Base-by-base conservation (phyloP, 805 yeast species). In the Cyberlindnera americana region DNA sequence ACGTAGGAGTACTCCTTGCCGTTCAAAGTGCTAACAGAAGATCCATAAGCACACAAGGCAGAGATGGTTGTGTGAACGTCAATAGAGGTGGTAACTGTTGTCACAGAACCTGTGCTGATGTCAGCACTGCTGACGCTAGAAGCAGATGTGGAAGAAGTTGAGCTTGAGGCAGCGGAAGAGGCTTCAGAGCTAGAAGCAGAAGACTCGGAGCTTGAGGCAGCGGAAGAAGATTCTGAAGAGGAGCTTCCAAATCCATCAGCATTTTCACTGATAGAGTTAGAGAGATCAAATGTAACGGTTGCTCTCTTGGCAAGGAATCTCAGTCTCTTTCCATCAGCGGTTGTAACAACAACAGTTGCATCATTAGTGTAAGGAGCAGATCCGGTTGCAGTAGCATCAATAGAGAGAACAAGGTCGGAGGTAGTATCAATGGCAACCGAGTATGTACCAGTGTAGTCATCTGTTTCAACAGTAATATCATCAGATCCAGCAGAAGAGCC, bases 301-400 rank as follows among this genome's bases (percentile, higher is more conserved):
- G 42, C 40, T 40, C 48, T 40, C 34, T 38, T 41, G 7, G 38
- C 16, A 11, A 38, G 18, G 21, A 35, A 33, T 29, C 40, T 43
- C n/a, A 21, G 3, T 10, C 19, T 33, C 27, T 19, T 25, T 8
- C 37, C 40, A 28, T 30, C 40, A 18, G 22, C 24, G 7, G 37
- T 19, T 3, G 28, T 22, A 12, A 41, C 31, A n/a, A 19, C 14
- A 7, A 41, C 29, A 4, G 12, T 8, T 6, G 29, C 41, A 26
- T 37, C 17, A 16, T 26, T 24, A 6, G 36, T 28, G 35, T 40
- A 44, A 27, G 48, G 45, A 22, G 35, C 6, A 4, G 32, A 2
- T 1, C 29, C 38, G 16, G 42, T 32, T 5, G 41, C 34, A 12
- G 5, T 8, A 29, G 31, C 37, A 26, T 23, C 14, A 15, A 43